Base-by-base conservation (phyloP, 2,329 filamentous ascomycete species). In the Diaporthe destruens region DNA sequence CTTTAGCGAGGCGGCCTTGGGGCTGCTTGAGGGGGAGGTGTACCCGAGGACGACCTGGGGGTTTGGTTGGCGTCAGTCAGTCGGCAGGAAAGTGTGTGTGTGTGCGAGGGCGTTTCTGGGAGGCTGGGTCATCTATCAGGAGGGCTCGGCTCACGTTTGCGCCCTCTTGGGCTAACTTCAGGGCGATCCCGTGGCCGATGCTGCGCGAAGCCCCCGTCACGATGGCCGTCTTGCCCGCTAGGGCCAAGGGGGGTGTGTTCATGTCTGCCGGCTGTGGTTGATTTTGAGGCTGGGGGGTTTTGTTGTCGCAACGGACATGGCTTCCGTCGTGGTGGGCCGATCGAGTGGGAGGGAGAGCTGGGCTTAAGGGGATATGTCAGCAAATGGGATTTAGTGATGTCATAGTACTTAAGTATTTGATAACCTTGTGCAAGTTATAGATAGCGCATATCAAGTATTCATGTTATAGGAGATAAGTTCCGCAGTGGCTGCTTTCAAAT, bases 21-120 rank as follows among this genome's bases (percentile, higher is more conserved):
- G 80, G 0, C 88, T 87, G n/a, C 90, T 90, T 12, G 89, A 82
- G 32, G 91, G 86, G 1, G 91, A 90, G 74, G 92, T 87, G 77
- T 92, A 92, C 1, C 90, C 90, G 29, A 93, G 80, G 12, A 90
- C 86, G 4, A 81, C 76, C 79, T 80, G 53, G 6, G 9, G 12
- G 9, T 14, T 18, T 7, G 12, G 9, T 14, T 18, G 44, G 32
- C 42, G 18, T 44, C 6, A 70, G n/a, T n/a, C n/a, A n/a, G n/a
- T n/a, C n/a, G n/a, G 44, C 5, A 20, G 18, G n/a, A 51, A n/a
- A n/a, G n/a, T n/a, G n/a, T n/a, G n/a, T n/a, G 70, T 18, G 32
- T 16, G 29, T 32, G 20, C 18, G 8, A 32, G 18, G n/a, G 36
- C 9, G 1, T 14, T 39, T 12, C 12, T 39, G 1, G 36, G 4